phyloP scores from a whole-genome alignment of 495 filamentous ascomycete species.

The Pyronema domesticum region DNA sequence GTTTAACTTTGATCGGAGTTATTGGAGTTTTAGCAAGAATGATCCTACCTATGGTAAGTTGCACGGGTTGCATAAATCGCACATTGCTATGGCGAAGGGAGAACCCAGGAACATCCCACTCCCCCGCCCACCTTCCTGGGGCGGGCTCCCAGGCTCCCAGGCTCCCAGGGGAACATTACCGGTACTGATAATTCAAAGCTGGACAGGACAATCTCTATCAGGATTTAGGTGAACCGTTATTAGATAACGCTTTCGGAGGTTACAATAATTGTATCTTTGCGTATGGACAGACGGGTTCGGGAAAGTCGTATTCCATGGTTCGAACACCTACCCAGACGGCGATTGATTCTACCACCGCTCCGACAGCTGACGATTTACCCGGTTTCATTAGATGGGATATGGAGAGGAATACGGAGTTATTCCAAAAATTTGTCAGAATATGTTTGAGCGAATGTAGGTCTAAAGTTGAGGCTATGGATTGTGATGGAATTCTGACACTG shows the following conservation, averaged over 20 bases:
- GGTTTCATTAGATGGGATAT: slow-evolving; percentile 60
- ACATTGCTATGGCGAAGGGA: neutral
- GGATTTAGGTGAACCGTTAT: slow-evolving; percentile 73
- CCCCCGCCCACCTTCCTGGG: no score
- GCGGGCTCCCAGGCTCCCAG: neutral
- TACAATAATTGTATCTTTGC: slow-evolving; percentile 99
- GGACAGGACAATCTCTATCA: slow-evolving; percentile 76
- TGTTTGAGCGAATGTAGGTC: slow-evolving; percentile 67
- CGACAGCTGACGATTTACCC: slow-evolving; percentile 10
- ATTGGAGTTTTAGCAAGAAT: slow-evolving; percentile 87
- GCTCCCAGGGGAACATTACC: neutral
- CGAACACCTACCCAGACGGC: neutral
- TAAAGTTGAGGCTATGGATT: neutral
- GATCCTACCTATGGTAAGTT: slow-evolving; percentile 50
- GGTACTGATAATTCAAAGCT: slow-evolving; percentile 24
- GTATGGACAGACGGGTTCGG: slow-evolving; percentile 95
- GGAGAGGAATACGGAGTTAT: slow-evolving; percentile 93
- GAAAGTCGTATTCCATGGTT: slow-evolving; percentile 93
- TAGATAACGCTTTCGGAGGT: slow-evolving; percentile 96
- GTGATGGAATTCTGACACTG: neutral
- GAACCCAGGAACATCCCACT: neutral
- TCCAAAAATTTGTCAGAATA: slow-evolving; percentile 90
- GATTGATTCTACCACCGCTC: neutral
- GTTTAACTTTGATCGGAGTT: slow-evolving; percentile 92
- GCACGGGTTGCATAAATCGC: neutral